Evolutionary conservation across 768 basidiomycete genomes (phyloP).

Genomic region (Mycena belliarum): DNA sequence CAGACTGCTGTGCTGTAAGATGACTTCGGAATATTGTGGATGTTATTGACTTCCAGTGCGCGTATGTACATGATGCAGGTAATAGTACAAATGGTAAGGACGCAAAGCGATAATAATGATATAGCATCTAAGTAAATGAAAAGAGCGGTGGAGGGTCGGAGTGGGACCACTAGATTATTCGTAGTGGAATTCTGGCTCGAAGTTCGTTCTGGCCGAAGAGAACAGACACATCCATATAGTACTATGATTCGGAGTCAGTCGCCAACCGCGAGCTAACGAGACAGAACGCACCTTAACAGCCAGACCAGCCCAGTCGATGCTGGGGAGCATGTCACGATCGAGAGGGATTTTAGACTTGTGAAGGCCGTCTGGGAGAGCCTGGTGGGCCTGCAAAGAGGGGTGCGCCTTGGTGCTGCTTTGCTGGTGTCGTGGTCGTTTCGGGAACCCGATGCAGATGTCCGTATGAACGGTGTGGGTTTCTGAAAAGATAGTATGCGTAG

Average conservation of each 20-base stretch:
- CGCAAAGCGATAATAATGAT: slow-evolving; percentile 21
- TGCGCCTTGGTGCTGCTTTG: slow-evolving; percentile 40
- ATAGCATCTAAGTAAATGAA: slow-evolving; percentile 15
- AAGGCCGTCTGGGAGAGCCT: slow-evolving; percentile 65
- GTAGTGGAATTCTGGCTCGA: slow-evolving; percentile 62
- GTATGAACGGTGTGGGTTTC: slow-evolving; percentile 50
- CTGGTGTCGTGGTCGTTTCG: slow-evolving; percentile 61
- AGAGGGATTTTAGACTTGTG: slow-evolving; percentile 60
- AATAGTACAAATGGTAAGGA: slow-evolving; percentile 17
- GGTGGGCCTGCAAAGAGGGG: slow-evolving; percentile 46
- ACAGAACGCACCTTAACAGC: slow-evolving; percentile 58
- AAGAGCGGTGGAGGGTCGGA: slow-evolving; percentile 2
- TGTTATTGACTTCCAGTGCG: background rate
- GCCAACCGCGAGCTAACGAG: slow-evolving; percentile 3
- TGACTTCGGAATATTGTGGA: background rate
- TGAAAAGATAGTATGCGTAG: slow-evolving; percentile 37
- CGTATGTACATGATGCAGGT: slow-evolving; percentile 8
- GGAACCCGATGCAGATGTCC: slow-evolving; percentile 65
- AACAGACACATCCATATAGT: slow-evolving; percentile 73
- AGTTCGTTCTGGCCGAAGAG: slow-evolving; percentile 63
- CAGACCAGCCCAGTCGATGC: slow-evolving; percentile 66
- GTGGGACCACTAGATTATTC: slow-evolving; percentile 43
- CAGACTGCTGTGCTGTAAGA: too few species aligned
- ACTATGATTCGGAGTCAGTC: slow-evolving; percentile 41
- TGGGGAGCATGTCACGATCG: slow-evolving; percentile 60